Conservation (phyloP, 23 red algal species). For the Cyanidioschyzon merolae region DNA sequence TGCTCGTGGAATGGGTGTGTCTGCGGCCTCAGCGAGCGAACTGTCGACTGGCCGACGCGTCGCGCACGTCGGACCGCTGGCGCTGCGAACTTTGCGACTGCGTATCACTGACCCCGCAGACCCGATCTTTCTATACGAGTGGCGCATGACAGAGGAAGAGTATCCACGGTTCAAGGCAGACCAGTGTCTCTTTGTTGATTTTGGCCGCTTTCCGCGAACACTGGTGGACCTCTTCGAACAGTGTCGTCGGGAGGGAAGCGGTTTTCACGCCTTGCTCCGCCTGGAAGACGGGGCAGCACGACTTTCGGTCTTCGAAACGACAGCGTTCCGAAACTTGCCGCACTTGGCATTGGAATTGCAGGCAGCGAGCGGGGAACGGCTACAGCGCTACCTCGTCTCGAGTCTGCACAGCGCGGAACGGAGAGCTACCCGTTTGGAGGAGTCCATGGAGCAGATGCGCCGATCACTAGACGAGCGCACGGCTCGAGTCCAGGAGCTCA, state of each 20-base stretch:
- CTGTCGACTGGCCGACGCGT: neutral
- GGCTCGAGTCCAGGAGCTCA: neutral
- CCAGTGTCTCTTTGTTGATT: constrained; percentile 13
- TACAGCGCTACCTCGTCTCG: neutral
- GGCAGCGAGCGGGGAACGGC: neutral
- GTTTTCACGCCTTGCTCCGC: constrained; percentile 3
- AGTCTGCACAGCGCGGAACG: neutral
- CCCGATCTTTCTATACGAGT: constrained; percentile 8
- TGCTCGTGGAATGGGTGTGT: neutral
- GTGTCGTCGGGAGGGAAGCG: neutral
- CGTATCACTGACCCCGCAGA: neutral
- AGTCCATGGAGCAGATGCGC: neutral
- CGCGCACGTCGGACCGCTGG: neutral
- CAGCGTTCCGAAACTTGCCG: constrained; percentile 7
- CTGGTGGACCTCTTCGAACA: constrained; percentile 10
- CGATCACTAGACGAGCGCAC: neutral
- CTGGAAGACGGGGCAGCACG: neutral
- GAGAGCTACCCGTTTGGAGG: neutral
- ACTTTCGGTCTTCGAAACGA: constrained; percentile 4
- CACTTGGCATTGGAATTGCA: neutral
- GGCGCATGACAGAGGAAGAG: neutral
- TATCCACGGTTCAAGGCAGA: constrained; percentile 12
- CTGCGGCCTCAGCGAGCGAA: neutral
- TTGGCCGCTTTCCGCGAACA: neutral
- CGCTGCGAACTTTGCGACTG: neutral